A percentile compares a stretch with the other conserved stretches of the same genome.
Conservation (phyloP, 1,284 basidiomycete species). For the Sporisorium graminicola region DNA sequence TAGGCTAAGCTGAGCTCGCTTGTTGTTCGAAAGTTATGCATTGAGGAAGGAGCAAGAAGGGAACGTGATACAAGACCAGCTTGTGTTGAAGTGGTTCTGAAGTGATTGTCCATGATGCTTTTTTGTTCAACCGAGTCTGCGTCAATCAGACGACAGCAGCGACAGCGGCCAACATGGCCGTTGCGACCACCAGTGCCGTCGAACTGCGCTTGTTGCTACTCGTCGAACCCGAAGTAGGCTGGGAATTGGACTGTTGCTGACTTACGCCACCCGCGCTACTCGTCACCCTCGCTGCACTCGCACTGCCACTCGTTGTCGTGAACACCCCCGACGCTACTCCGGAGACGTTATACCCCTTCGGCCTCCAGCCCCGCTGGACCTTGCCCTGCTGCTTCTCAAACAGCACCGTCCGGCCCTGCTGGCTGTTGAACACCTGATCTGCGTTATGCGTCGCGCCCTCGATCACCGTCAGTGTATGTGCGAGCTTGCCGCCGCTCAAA, state of each 20-base stretch:
- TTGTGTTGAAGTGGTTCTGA: neutral
- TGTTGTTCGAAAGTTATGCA: neutral
- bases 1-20: neutral
- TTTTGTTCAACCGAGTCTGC: neutral
- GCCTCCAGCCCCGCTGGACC: slow-evolving; percentile 64
- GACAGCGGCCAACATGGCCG: neutral
- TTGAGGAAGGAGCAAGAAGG: neutral
- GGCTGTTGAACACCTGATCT: slow-evolving; percentile 53
- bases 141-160: neutral
- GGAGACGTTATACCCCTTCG: slow-evolving; percentile 37
- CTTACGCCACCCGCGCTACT: neutral
- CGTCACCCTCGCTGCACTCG: neutral
- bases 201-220: neutral
- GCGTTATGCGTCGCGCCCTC: slow-evolving; percentile 62
- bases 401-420: slow-evolving; percentile 60
- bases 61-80: neutral
- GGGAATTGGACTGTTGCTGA: neutral
- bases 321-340: neutral
- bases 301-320: neutral
- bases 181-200: neutral
- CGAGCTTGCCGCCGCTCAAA: slow-evolving; percentile 37
- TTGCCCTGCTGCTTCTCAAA: slow-evolving; percentile 42
- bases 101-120: neutral
- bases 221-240: neutral
- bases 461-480: slow-evolving; percentile 60